Evolutionary conservation across 176 grass and related monocot genomes (phyloP), one percentile per base, ranked within the genome.

Genomic region (Zoysia japonica): DNA sequence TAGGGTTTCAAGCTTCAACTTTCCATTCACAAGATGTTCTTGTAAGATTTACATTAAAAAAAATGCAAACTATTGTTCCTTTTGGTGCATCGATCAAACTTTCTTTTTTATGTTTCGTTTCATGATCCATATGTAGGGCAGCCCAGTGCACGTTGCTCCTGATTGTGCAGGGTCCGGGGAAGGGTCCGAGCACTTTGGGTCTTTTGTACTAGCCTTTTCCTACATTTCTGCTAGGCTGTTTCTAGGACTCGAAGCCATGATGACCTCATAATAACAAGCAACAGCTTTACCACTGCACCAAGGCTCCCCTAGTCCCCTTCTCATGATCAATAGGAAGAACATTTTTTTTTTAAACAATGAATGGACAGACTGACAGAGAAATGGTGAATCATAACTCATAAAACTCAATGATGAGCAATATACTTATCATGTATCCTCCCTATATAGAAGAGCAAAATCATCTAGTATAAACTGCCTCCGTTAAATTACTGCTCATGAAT

Each of bases 31-130:
- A 78, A 71, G 14, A 8, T 50, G 47, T 71, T 57, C 17, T 0
- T 78, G 60, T 70, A 13, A 19, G 55, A 7, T 70, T 28, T 43
- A 53, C 1, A 43, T 6, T 28, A 28, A 44, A 41, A 38, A n/a
- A 63, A 48, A 76, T 68, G 45, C n/a, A 66, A 61, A 72, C 2
- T 53, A 48, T 37, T 12, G 70, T 70, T 71, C 11, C 12, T 70
- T 81, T 37, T 61, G 19, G 2, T 66, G 11, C 2, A 1, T 71
- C 80, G 28, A 71, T 14, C 35, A 7, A 8, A 16, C 5, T 56
- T 83, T 79, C 41, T 75, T 51, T 51, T 28, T 15, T 4, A 56
- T 65, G 78, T 49, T 46, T n/a, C 7, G 65, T 84, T 84, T 70
- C 42, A 49, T 80, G 49, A 45, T 49, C 35, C 13, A 62, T 42